phyloP scores from a whole-genome alignment of 2,329 filamentous ascomycete genomes.

The Shiraia bambusicola region DNA sequence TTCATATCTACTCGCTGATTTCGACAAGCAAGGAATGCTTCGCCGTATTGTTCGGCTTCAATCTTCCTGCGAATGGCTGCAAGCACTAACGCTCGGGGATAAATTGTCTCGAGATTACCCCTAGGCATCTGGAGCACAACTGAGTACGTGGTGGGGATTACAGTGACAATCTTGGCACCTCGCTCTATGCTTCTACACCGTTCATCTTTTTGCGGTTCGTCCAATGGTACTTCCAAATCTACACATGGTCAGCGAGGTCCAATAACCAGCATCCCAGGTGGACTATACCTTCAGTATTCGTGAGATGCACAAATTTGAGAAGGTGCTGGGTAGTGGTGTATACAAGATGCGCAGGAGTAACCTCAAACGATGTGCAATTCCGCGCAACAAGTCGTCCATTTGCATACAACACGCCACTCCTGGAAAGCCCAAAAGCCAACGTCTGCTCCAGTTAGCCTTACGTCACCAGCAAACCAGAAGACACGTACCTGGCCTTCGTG shows the following conservation, averaged over 20 bases:
- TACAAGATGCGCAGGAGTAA: conserved; percentile 80
- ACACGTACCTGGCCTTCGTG: conserved; percentile 29
- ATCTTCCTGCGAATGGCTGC: conserved; percentile 84
- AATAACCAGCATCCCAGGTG: not conserved
- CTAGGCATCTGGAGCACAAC: conserved; percentile 92
- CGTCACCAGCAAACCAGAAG: conserved; percentile 10
- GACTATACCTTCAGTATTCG: conserved; percentile 60
- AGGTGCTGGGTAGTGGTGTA: conserved; percentile 92
- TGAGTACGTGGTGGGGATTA: conserved; percentile 83
- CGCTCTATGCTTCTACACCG: conserved; percentile 89
- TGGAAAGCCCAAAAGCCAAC: conserved; percentile 66
- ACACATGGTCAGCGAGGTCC: conserved; percentile 3
- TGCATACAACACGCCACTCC: conserved; percentile 75
- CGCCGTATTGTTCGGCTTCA: conserved; percentile 75
- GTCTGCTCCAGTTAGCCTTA: conserved; percentile 35
- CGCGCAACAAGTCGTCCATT: conserved; percentile 73
- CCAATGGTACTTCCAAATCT: conserved; percentile 80
- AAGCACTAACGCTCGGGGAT: conserved; percentile 86
- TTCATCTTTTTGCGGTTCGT: conserved; percentile 90
- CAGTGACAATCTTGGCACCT: conserved; percentile 81
- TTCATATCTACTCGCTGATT: conserved; percentile 98
- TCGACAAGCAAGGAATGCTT: conserved; percentile 83
- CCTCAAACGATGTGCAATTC: conserved; percentile 88
- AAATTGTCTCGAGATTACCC: conserved; percentile 94
- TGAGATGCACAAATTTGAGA: conserved; percentile 89